Conservation (phyloP, 73 alveolate genomes). For the Paraurostyla sp. region DNA sequence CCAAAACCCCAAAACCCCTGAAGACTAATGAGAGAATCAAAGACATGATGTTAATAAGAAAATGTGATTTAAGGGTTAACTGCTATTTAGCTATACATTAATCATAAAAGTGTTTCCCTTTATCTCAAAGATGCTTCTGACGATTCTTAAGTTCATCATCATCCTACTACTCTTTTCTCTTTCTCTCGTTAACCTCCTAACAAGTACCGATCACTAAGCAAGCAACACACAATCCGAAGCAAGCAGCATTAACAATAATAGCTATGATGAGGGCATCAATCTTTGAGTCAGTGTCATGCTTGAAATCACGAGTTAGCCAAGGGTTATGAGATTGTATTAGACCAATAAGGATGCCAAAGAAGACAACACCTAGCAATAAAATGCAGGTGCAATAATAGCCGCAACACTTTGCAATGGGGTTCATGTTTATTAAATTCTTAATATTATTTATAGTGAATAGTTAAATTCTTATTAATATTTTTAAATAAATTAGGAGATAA, state of each 20-base stretch:
- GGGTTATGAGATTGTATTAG: conserved; percentile 18
- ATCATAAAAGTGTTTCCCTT: too few species aligned
- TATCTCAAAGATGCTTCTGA: too few species aligned
- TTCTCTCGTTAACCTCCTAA: conserved; percentile 5
- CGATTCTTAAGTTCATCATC: too few species aligned
- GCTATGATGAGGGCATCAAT: conserved; percentile 46
- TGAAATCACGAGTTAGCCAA: conserved; percentile 22
- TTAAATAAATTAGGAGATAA: background rate
- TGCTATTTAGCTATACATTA: too few species aligned
- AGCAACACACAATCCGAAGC: conserved; percentile 23
- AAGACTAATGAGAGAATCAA: too few species aligned
- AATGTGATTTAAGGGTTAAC: too few species aligned
- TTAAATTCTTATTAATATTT: conserved; percentile 29
- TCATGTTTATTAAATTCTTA: conserved; percentile 36
- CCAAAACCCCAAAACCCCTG: too few species aligned
- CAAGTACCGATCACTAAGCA: conserved; percentile 6
- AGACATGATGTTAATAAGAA: too few species aligned
- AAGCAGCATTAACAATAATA: conserved; percentile 37
- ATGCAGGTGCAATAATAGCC: conserved; percentile 69
- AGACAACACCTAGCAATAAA: conserved; percentile 25
- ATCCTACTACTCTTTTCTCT: conserved; percentile 39
- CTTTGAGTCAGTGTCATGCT: conserved; percentile 36
- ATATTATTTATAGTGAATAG: too few species aligned
- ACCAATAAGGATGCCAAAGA: conserved; percentile 49
- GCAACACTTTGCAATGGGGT: conserved; percentile 57